Percentiles rank a stretch among this genome's conserved stretches.
Conservation (phyloP, 345 rosid genomes). For the Ceriops zippeliana region DNA sequence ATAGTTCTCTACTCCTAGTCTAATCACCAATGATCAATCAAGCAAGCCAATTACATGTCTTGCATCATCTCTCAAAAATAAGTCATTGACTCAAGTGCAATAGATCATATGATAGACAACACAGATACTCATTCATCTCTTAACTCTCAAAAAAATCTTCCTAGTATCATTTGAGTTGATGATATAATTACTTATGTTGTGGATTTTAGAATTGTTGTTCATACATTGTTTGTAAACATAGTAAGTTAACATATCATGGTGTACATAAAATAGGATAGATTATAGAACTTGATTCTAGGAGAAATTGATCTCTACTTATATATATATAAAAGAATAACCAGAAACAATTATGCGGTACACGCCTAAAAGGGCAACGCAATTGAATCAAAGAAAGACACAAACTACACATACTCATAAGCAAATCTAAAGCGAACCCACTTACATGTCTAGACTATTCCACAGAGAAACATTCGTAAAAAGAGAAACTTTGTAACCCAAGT, state of each 20-base stretch:
- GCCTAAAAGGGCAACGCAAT: not conserved
- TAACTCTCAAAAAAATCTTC: too few relatives aligned
- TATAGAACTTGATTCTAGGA: too few relatives aligned
- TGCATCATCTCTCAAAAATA: not conserved
- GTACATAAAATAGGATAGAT: too few relatives aligned
- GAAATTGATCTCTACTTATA: too few relatives aligned
- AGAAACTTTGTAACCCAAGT: slow-evolving; percentile 5
- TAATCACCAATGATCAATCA: not conserved
- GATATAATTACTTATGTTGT: too few relatives aligned
- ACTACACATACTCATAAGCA: not conserved
- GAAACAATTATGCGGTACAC: not conserved
- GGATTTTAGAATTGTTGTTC: not conserved
- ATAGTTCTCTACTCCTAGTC: not conserved
- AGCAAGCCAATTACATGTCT: slow-evolving; percentile 8
- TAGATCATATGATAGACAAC: slow-evolving; percentile 5
- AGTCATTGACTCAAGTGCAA: not conserved
- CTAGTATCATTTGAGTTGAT: too few relatives aligned
- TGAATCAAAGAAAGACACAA: not conserved
- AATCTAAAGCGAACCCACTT: not conserved
- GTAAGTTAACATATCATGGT: too few relatives aligned
- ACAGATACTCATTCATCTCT: too few relatives aligned
- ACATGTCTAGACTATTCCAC: slow-evolving; percentile 24
- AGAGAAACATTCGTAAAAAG: not conserved
- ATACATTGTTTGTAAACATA: not conserved
- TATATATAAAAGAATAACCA: not conserved